These are phyloP conservation scores for Phalaenopsis aphrodite DNA, from an alignment of 106 monocot genomes.

Conservation along the genomic window DNA sequence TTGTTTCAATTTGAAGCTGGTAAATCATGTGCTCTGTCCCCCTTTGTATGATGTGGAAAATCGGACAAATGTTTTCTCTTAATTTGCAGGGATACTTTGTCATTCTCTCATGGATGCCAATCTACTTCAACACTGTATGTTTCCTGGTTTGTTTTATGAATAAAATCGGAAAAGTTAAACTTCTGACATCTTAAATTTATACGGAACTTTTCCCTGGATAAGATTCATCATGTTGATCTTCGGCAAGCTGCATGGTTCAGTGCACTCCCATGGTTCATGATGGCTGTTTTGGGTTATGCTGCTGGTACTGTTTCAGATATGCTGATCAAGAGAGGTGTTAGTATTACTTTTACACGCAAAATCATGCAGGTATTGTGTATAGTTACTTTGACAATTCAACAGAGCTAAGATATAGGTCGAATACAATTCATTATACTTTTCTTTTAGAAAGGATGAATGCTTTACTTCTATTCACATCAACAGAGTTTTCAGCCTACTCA, in stretches of 20 bases:
- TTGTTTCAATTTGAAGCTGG: background rate
- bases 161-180: background rate
- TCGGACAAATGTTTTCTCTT: background rate
- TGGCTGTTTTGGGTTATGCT: slow-evolving; percentile 88
- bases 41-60: background rate
- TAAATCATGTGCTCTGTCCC: background rate
- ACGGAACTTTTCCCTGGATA: background rate
- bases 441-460: no score
- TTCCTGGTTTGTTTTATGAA: slow-evolving; percentile 5
- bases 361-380: slow-evolving; percentile 71
- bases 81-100: slow-evolving; percentile 84
- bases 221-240: slow-evolving; percentile 84
- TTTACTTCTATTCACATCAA: background rate
- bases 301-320: slow-evolving; percentile 71
- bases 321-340: slow-evolving; percentile 55
- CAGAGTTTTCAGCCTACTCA: background rate
- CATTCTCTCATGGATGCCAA: slow-evolving; percentile 95
- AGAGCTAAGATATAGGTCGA: background rate
- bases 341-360: slow-evolving; percentile 68
- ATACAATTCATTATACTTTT: background rate
- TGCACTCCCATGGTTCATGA: slow-evolving; percentile 92
- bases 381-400: background rate
- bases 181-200: background rate
- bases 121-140: slow-evolving; percentile 89
- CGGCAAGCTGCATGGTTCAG: slow-evolving; percentile 98